Percentiles rank a stretch among this genome's conserved stretches.
Evolutionary conservation across 805 yeast species (phyloP).

Genomic region (Cyberlindnera samutprakarnensis): DNA sequence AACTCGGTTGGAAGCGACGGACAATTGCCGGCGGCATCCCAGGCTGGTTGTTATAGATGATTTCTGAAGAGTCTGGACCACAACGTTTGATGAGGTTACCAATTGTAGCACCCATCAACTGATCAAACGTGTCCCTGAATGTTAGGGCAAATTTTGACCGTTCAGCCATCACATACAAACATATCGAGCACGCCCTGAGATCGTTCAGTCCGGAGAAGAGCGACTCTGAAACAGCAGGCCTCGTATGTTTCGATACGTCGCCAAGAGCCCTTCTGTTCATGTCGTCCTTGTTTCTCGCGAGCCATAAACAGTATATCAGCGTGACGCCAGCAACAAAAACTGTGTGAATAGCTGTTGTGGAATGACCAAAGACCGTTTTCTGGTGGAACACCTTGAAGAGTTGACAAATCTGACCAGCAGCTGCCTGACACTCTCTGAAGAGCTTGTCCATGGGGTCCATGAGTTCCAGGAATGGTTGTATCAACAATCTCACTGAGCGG

Average conservation of each 20-base stretch:
- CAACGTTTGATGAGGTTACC: constrained; percentile 55
- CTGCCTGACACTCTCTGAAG: constrained; percentile 61
- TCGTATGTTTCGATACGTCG: constrained; percentile 50
- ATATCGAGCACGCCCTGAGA: constrained; percentile 56
- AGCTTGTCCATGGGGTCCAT: constrained; percentile 53
- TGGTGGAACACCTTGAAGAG: constrained; percentile 56
- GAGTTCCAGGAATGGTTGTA: constrained; percentile 58
- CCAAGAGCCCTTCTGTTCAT: constrained; percentile 46
- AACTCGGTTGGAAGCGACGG: constrained; percentile 33
- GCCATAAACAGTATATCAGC: constrained; percentile 57
- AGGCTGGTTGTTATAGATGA: constrained; percentile 35
- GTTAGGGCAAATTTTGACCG: constrained; percentile 53
- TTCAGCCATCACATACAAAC: constrained; percentile 60
- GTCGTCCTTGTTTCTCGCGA: constrained; percentile 55
- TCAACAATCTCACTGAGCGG: constrained; percentile 48
- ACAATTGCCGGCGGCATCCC: constrained; percentile 58
- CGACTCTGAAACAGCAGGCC: constrained; percentile 49
- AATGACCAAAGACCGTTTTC: constrained; percentile 53
- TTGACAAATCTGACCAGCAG: constrained; percentile 65
- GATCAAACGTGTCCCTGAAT: constrained; percentile 63
- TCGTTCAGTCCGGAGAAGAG: constrained; percentile 53
- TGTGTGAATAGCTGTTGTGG: constrained; percentile 60
- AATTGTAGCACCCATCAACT: constrained; percentile 55
- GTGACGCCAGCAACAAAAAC: constrained; percentile 67
- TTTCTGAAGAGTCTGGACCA: constrained; percentile 55